phyloP scores from a whole-genome alignment of 1,284 basidiomycete genomes.

The Ustilago bromivora region DNA sequence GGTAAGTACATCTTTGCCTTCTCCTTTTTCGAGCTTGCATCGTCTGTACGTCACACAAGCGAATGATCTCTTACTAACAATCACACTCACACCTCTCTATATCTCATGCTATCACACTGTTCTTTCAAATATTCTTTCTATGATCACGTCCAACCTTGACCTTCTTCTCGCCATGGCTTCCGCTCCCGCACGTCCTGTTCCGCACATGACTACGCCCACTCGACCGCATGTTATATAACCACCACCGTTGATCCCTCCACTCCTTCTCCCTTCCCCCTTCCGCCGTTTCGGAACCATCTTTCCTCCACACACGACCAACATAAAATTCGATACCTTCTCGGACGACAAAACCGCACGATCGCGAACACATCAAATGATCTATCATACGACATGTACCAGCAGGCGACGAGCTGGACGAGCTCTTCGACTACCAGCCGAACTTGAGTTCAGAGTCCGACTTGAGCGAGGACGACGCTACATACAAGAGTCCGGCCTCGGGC shows the following conservation, averaged over 20 bases:
- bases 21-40: neutral
- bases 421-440: constrained; percentile 29
- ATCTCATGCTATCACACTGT: neutral
- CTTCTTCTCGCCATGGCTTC: neutral
- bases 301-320: neutral
- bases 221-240: neutral
- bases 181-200: constrained; percentile 2
- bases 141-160: constrained; percentile 14
- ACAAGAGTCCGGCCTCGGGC: constrained; percentile 11
- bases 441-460: constrained; percentile 19
- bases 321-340: neutral
- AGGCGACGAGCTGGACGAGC: constrained; percentile 47
- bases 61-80: neutral
- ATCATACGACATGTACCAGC: neutral
- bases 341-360: neutral
- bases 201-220: neutral
- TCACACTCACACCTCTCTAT: neutral
- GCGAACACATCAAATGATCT: neutral
- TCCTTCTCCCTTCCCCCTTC: neutral
- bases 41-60: neutral
- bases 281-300: too few relatives aligned
- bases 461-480: constrained; percentile 17
- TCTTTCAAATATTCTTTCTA: neutral
- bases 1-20: constrained; percentile 15
- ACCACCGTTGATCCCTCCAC: neutral